Base-by-base conservation (phyloP, 2,329 filamentous ascomycete species). In the Lachnum nothofagi region DNA sequence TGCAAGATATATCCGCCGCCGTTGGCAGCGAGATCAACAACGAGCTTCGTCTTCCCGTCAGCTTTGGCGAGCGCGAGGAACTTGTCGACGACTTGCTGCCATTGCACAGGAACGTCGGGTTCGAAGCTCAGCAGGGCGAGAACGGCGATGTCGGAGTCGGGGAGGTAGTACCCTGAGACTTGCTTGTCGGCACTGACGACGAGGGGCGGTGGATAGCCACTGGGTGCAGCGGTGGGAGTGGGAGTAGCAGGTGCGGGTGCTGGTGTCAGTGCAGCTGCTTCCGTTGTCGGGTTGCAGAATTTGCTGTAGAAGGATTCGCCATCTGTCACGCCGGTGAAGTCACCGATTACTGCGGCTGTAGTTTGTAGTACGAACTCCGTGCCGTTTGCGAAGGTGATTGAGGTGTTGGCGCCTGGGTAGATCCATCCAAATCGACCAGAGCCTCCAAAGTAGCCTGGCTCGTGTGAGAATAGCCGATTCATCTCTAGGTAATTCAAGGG, bases 1-100 rank as follows among this genome's bases (percentile, higher is more conserved):
- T 72, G 68, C 6, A 68, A 57, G 12, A 79, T 38, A 20, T 31
- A 43, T 5, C 48, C 82, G 33, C 82, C 82, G 0, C 68, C 69
- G 52, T 86, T 86, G 3, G 68, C 70, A 3, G 75, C 72, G 6
- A 85, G 57, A 50, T 86, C 83, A 46, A 86, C 76, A 40, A 86
- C 69, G 5, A 86, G 68, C 60, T 76, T 79, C 9, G 68, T 75
- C 59, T 79, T 80, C 2, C 70, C 68, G 0, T 67, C 65, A 2
- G 62, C 53, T 42, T 71, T 70, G 12, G 70, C 71, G 23, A 66
- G 63, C 0, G 67, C 61, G 16, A 81, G 66, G 53, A 80, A 67
- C 4, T 63, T 54, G 25, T 54, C 43, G 5, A 42, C 45, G 3
- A 51, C 42, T 5, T 35, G n/a, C 34, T 58, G 55, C 41, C 56